Base-by-base conservation (phyloP, 495 filamentous ascomycete species). In the Zalerion maritima region DNA sequence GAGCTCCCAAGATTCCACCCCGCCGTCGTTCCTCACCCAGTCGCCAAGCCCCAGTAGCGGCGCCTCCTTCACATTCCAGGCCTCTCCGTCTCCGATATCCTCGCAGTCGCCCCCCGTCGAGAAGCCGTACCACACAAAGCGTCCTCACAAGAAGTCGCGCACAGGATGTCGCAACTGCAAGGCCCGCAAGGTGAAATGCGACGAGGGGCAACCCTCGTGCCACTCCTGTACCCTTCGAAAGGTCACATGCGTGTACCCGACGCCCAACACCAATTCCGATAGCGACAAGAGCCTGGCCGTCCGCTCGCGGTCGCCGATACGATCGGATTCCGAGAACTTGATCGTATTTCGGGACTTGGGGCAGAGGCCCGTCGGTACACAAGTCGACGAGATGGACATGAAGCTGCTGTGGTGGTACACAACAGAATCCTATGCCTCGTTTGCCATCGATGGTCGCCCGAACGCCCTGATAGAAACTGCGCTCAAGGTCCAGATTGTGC, bases 141-240 rank as follows among this genome's bases (percentile, higher is more conserved):
- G 63, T 12, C 60, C 64, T 16, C 64, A 67, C 33, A 60, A 49
- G 31, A 69, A 69, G 40, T 63, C 60, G 0, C 50, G 62, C 23
- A 45, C 44, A n/a, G 64, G 64, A n/a, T 56, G 52, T 24, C 37
- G 40, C 12, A 52, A 53, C 14, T 69, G 65, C 38, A 55, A 58
- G 30, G 57, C 45, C 35, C 58, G 58, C 40, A 67, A 66, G 42
- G 45, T 58, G n/a, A 50, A 68, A 51, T 68, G 65, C 33, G 64
- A 69, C 41, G 63, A 69, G 37, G 40, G 26, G 6, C 53, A 52
- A 14, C 63, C 65, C 0, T 32, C 40, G n/a, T 70, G 65, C 35
- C 47, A 46, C 15, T 41, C 50, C 26, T 70, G 65, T 33, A 44
- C 37, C 16, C 46, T 55, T 37, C 49, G 62, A 28, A 52, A 50